phyloP scores from a whole-genome alignment of 2,329 filamentous ascomycete genomes.

The Thelonectria blattea region DNA sequence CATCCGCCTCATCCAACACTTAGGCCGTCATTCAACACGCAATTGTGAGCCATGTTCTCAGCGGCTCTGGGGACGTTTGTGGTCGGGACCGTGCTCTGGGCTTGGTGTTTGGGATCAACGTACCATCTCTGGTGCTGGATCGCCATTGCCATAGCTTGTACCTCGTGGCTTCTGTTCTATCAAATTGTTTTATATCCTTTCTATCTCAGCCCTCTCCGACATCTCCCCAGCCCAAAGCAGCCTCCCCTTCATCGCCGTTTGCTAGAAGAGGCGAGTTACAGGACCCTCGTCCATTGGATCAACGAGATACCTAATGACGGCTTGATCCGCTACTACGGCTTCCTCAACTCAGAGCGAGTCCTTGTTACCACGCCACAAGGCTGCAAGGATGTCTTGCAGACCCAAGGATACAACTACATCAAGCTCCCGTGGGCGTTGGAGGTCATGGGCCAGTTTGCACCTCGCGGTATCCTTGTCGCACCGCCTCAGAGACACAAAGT shows the following conservation, averaged over 20 bases:
- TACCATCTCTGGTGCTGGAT: conserved; percentile 63
- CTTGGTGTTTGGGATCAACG: conserved; percentile 57
- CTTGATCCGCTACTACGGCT: conserved; percentile 16
- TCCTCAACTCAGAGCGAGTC: conserved; percentile 10
- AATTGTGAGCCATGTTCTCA: conserved; percentile 9
- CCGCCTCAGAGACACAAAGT: conserved; percentile 19
- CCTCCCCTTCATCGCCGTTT: conserved; percentile 7
- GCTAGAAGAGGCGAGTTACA: conserved; percentile 15
- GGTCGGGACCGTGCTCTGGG: conserved; percentile 8
- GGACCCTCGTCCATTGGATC: conserved; percentile 20
- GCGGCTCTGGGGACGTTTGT: conserved; percentile 3
- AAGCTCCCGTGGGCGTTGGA: conserved; percentile 24
- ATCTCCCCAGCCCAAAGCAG: conserved; percentile 19
- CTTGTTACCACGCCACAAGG: conserved; percentile 11
- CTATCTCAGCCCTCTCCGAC: conserved; percentile 23
- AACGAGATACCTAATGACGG: conserved; percentile 18
- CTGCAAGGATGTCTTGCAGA: conserved; percentile 14
- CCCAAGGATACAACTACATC: conserved; percentile 20
- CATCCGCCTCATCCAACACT: neutral
- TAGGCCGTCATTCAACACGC: neutral
- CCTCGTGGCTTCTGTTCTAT: conserved; percentile 45
- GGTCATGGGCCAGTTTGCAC: conserved; percentile 21
- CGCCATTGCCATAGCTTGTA: conserved; percentile 56
- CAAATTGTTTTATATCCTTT: conserved; percentile 18
- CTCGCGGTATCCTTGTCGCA: conserved; percentile 18